These are phyloP conservation scores for Ophiostoma novo-ulmi DNA, from an alignment of 2,329 filamentous ascomycete species.

Conservation along the genomic window DNA sequence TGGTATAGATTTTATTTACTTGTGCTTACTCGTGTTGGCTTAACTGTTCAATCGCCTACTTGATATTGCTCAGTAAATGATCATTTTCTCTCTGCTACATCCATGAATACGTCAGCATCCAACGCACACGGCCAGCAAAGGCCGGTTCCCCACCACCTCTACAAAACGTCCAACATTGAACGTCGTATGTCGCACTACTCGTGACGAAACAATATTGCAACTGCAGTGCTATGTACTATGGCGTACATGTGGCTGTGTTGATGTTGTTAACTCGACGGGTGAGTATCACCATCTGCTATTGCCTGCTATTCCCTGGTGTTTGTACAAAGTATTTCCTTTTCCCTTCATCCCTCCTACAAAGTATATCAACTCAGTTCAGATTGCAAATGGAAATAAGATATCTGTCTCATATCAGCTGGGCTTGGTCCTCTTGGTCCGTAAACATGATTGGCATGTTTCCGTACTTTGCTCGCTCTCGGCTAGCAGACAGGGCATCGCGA, in stretches of 20 bases:
- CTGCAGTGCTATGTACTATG: too few relatives aligned
- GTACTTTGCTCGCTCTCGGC: not conserved
- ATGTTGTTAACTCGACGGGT: not conserved
- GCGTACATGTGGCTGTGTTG: not conserved
- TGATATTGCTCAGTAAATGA: not conserved
- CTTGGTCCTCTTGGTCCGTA: too few relatives aligned
- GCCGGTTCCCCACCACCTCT: not conserved
- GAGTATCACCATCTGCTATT: not conserved
- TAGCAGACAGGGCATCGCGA: not conserved
- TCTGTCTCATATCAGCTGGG: too few relatives aligned
- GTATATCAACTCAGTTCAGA: too few relatives aligned
- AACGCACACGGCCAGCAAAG: slow-evolving; percentile 5
- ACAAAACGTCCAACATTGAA: not conserved
- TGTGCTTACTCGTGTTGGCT: not conserved
- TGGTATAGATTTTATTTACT: not conserved
- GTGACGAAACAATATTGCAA: not conserved
- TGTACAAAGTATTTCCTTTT: too few relatives aligned
- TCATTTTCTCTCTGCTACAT: not conserved
- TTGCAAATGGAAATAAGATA: too few relatives aligned
- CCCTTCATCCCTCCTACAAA: too few relatives aligned
- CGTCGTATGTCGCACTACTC: not conserved
- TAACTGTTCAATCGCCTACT: not conserved
- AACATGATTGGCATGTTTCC: too few relatives aligned
- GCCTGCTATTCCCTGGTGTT: too few relatives aligned
- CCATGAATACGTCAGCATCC: slow-evolving; percentile 6